Evolutionary conservation across 495 filamentous ascomycete genomes (phyloP).

Genomic region (Lepidopterella palustris): DNA sequence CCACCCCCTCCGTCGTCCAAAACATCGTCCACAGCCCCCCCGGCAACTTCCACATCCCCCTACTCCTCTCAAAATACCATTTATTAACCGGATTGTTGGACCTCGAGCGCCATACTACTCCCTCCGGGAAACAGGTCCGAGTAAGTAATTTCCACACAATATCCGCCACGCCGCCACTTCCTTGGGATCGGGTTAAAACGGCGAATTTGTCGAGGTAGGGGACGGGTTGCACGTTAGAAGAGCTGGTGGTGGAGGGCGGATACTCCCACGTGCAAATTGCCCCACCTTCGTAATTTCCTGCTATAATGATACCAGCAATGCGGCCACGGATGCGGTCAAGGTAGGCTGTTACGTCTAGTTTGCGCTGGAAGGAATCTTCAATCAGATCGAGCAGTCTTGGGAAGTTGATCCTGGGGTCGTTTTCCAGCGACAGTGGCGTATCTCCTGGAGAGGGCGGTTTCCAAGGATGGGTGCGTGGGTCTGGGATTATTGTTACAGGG

Average conservation of each 20-base stretch:
- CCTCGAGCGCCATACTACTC: conserved; percentile 40
- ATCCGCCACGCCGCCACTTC: conserved; percentile 87
- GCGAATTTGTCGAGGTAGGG: conserved; percentile 99
- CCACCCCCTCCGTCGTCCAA: conserved; percentile 75
- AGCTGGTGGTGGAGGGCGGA: conserved; percentile 49
- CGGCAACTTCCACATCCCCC: conserved; percentile 72
- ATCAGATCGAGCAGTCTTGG: conserved; percentile 78
- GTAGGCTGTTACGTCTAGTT: conserved; percentile 78
- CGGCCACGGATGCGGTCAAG: conserved; percentile 66
- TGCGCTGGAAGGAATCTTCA: conserved; percentile 86
- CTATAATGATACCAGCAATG: conserved; percentile 86
- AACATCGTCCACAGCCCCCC: conserved; percentile 92
- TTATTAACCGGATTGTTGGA: conserved; percentile 43
- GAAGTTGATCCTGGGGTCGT: conserved; percentile 75
- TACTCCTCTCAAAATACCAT: conserved; percentile 76
- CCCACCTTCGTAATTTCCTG: conserved; percentile 93
- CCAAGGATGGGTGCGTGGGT: conserved; percentile 60
- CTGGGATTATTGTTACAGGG: conserved; percentile 75
- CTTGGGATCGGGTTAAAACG: conserved; percentile 80
- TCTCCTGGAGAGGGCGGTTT: conserved; percentile 49
- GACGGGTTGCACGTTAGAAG: conserved; percentile 56
- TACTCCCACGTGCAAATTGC: conserved; percentile 93
- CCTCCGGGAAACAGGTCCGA: conserved; percentile 67
- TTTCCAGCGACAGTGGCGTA: conserved; percentile 51
- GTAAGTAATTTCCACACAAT: conserved; percentile 96